Base-by-base conservation (phyloP, 352 stramenopile genomes). In the Phytophthora hybrid region DNA sequence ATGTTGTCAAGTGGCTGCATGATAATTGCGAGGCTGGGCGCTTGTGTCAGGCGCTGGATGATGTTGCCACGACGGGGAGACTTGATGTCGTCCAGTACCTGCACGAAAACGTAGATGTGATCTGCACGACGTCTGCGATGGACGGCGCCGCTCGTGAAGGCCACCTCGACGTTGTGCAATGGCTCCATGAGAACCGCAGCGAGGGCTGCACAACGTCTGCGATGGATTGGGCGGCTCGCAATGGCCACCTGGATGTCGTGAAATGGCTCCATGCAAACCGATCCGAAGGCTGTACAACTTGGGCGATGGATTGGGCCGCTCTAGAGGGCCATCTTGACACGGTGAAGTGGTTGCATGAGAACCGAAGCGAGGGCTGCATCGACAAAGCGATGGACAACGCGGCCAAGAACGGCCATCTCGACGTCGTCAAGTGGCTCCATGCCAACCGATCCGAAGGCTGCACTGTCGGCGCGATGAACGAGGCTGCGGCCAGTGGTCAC, bases 301-400 rank as follows among this genome's bases (percentile, higher is more conserved):
- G 37, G 56, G 69, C 69, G 6, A 76, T 76, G 62, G 56, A 76
- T 34, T 66, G 62, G 55, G 69, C 69, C 10, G 62, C 69, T 9
- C 10, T 66, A 1, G 65, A 49, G 1, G 70, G 70, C 0, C 70
- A 77, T n/a, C 70, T 69, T 13, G 53, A 77, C 6, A 23, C 37
- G 11, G 39, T 76, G n/a, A 59, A 68, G 21, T 80, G 68, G 73
- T 34, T 78, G 10, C 46, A 76, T 23, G 52, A 64, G 29, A 78
- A 80, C 21, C 64, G 70, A 0, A 57, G 1, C 1, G 74, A 80
- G 51, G 74, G 67, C 23, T 80, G 74, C 14, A 55, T 66, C 7
- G 60, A 65, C n/a, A 76, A 78, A 23, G 74, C 74, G 11, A 78
- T 78, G 70, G 70, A 78, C 29, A 61, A 69, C 14, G 74, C 71